Evolutionary conservation across 2,329 filamentous ascomycete genomes (phyloP), one percentile per base, ranked within the genome.

Genomic region (Trichoderma polysporum): DNA sequence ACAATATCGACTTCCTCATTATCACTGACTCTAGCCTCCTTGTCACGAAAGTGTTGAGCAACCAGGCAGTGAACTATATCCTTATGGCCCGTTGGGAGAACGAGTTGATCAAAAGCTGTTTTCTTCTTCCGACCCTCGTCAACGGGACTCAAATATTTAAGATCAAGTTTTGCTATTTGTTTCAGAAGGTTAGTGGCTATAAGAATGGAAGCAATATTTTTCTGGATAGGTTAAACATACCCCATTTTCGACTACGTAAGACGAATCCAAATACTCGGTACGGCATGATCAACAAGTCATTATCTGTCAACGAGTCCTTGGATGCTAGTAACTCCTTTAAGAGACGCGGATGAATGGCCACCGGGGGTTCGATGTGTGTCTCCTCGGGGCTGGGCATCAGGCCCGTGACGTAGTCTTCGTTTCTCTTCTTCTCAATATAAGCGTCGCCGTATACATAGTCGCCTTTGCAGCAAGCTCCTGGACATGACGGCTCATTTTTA

Each of bases 191-290:
- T 7, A 27, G 41, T 22, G 12, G 12, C 41, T 22, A 45, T 19
- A 45, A 45, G n/a, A 10, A n/a, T n/a, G n/a, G n/a, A 41, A 41
- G n/a, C 7, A n/a, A 19, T 22, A n/a, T 3, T 2, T 15, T 27
- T 0, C 6, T 35, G 0, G 62, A 41, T 1, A 72, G 45, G 35
- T 70, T 37, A 13, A 70, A 68, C 74, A 66, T 58, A 76, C 76
- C 74, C 78, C 76, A 79, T 69, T 72, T 77, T 0, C 77, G 70
- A 29, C 66, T 76, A 2, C 77, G 72, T 2, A 80, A 63, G 0
- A 77, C 69, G 31, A 77, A 79, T 0, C 72, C 77, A 66, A 76
- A 77, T 1, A 78, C 76, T 0, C 75, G 69, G n/a, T 74, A 72
- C 1, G 72, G 70, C 72, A 79, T 77, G 33, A 79, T 73, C 0